These are phyloP conservation scores for Quambalaria eucalypti DNA, from an alignment of 1,284 basidiomycete species.

Conservation along the genomic window DNA sequence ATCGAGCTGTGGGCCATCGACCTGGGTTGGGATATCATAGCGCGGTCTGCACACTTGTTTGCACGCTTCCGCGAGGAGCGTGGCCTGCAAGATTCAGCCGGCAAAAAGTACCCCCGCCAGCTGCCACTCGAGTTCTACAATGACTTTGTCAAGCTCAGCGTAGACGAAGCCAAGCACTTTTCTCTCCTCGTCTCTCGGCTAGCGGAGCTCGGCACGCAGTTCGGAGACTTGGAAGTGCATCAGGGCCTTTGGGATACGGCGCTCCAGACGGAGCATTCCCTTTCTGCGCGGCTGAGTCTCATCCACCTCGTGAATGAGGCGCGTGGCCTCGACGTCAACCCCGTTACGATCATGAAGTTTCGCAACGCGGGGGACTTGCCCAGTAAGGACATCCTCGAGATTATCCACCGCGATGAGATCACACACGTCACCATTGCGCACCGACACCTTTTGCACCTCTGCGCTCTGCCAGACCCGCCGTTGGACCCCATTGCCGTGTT, in stretches of 20 bases:
- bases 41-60: slow-evolving; percentile 50
- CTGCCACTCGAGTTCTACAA: slow-evolving; percentile 43
- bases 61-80: slow-evolving; percentile 13
- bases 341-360: slow-evolving; percentile 70
- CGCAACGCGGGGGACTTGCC: slow-evolving; percentile 61
- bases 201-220: slow-evolving; percentile 61
- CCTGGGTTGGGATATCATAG: slow-evolving; percentile 58
- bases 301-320: slow-evolving; percentile 85
- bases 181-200: slow-evolving; percentile 49
- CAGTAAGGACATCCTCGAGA: slow-evolving; percentile 61
- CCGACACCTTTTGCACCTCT: slow-evolving; percentile 74
- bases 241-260: slow-evolving; percentile 69
- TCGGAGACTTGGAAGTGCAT: slow-evolving; percentile 54
- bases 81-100: neutral
- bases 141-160: slow-evolving; percentile 53
- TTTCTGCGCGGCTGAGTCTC: slow-evolving; percentile 62
- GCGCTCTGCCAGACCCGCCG: slow-evolving; percentile 53
- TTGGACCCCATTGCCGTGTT: slow-evolving; percentile 65
- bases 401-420: slow-evolving; percentile 75
- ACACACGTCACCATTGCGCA: slow-evolving; percentile 69
- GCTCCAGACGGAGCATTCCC: slow-evolving; percentile 60
- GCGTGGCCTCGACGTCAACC: slow-evolving; percentile 69
- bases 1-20: slow-evolving; percentile 76
- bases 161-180: slow-evolving; percentile 67
- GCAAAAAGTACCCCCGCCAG: slow-evolving; percentile 3